Conservation (phyloP, 106 monocot species). For the Chionographis japonica region DNA sequence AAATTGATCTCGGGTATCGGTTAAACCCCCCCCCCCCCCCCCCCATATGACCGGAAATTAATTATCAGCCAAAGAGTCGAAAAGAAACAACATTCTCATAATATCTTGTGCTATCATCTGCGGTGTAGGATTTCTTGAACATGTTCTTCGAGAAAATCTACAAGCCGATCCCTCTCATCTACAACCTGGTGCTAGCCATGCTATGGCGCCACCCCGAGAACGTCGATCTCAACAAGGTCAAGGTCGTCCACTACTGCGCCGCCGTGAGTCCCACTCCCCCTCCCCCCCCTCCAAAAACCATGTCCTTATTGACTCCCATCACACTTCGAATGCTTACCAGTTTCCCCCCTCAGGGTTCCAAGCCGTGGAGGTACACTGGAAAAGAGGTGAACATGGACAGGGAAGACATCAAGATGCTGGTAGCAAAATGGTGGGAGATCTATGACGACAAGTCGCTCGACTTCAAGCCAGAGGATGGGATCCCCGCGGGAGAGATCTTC, state of each 20-base stretch:
- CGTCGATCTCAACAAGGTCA: slow-evolving; percentile 53
- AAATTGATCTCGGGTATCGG: no score
- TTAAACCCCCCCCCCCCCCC: no score
- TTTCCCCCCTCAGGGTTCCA: slow-evolving; percentile 42
- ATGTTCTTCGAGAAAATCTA: slow-evolving; percentile 54
- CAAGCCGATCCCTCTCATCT: slow-evolving; percentile 56
- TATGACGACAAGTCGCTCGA: slow-evolving; percentile 50
- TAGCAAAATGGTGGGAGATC: slow-evolving; percentile 70
- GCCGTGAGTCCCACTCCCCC: slow-evolving; percentile 20
- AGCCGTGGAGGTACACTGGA: slow-evolving; percentile 82
- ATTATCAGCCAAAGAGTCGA: no score
- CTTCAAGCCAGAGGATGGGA: slow-evolving; percentile 19
- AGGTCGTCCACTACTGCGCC: slow-evolving; percentile 84
- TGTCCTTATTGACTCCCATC: no score
- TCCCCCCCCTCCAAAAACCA: background rate
- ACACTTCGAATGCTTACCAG: no score
- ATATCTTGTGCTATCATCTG: background rate
- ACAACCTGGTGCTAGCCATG: slow-evolving; percentile 80
- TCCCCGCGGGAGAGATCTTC: slow-evolving; percentile 10
- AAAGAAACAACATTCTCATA: no score
- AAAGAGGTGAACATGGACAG: slow-evolving; percentile 65
- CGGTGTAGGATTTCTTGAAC: slow-evolving; percentile 60
- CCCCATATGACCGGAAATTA: no score
- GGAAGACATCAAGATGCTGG: slow-evolving; percentile 66
- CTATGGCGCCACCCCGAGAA: slow-evolving; percentile 79